Base-by-base conservation (phyloP, 345 rosid species). In the Arabis hirsuta region DNA sequence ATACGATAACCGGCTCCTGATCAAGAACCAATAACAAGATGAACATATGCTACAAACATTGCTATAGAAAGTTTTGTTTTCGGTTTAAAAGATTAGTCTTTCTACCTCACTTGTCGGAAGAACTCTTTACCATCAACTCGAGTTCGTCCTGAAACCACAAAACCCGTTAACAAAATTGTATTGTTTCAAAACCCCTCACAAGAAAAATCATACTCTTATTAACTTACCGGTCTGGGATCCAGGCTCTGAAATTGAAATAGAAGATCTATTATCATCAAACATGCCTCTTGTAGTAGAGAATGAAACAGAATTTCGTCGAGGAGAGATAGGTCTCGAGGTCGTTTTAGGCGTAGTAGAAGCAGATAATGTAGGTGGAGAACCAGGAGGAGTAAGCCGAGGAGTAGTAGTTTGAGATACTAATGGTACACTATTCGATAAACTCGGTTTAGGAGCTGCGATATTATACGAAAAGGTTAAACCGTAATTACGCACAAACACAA, bases 81-180 rank as follows among this genome's bases (percentile, higher is more conserved):
- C 41, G 11, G 41, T 36, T 36, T 36, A 36, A 36, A 36, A 2
- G 10, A 36, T 7, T 36, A 39, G 27, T 42, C 12, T 39, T 19
- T 36, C 48, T 83, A 94, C 98, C 97, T 91, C 82, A 90, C 97
- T 89, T 89, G 95, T 36, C 96, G 90, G 82, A 94, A 94, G 82
- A 94, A 91, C 73, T 91, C 98, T 79, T 89, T 94, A 62, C 98
- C 98, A 36, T 91, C 98, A 41, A 91, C 90, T 52, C 96, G 86
- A 67, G 96, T 82, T 70, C 89, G 78, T 24, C 85, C 97, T 91
- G 88, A 73, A 73, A 53, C 38, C 56, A 42, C 36, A 24, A 26
- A 63, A 20, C 63, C 22, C 7, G 1, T 67, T 44, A 7, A 4
- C 6, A 5, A 29, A 32, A 6, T 6, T 2, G 19, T 45, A 2